phyloP scores from a whole-genome alignment of 495 filamentous ascomycete species.

The Aspergillus panamensis region DNA sequence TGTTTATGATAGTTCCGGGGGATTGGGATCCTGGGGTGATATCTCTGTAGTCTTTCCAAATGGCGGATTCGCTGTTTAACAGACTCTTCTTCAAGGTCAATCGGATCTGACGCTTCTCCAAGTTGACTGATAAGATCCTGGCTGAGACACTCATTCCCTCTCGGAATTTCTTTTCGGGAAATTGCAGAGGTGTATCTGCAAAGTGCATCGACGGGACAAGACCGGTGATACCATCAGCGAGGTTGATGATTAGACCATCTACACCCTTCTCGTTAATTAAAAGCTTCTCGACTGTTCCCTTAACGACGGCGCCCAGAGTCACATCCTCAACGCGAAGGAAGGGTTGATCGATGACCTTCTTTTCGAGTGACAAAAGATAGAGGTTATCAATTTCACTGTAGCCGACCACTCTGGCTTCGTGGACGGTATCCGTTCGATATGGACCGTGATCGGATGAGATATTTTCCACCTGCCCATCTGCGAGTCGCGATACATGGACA shows the following conservation, averaged over 20 bases:
- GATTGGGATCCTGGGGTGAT: constrained; percentile 67
- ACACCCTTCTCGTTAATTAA: constrained; percentile 68
- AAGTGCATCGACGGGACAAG: constrained; percentile 85
- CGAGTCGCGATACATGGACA: constrained; percentile 87
- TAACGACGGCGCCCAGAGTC: constrained; percentile 72
- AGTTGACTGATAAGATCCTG: constrained; percentile 76
- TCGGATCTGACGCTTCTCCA: constrained; percentile 71
- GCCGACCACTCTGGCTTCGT: constrained; percentile 77
- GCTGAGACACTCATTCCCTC: constrained; percentile 80
- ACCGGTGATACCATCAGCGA: constrained; percentile 82
- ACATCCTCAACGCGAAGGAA: constrained; percentile 90
- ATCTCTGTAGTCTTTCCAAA: constrained; percentile 71
- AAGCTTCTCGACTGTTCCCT: constrained; percentile 82
- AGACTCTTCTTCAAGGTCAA: constrained; percentile 92
- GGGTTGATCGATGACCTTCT: constrained; percentile 75
- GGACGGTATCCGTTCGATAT: constrained; percentile 71
- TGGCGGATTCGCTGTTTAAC: constrained; percentile 74
- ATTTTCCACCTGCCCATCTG: constrained; percentile 79
- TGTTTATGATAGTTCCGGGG: constrained; percentile 78
- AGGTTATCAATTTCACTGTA: constrained; percentile 85
- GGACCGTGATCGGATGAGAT: constrained; percentile 70
- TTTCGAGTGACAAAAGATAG: constrained; percentile 80
- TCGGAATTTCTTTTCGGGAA: constrained; percentile 93
- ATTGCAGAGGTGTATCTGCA: constrained; percentile 79
- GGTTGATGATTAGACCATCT: constrained; percentile 72